Base-by-base conservation (phyloP, 1,284 basidiomycete species). In the Cutaneotrichosporon mucoides region DNA sequence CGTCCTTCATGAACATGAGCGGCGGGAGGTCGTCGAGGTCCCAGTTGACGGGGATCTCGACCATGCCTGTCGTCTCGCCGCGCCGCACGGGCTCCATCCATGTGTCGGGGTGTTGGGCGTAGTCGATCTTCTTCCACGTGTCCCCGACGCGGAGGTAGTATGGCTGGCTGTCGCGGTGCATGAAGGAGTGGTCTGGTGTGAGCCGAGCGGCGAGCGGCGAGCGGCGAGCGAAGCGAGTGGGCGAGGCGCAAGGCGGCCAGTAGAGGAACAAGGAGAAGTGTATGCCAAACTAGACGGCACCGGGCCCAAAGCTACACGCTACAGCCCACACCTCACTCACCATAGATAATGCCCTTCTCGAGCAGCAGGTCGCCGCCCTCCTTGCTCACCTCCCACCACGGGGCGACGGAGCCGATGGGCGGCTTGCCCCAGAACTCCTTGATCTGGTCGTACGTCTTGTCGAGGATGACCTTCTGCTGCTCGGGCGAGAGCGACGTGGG, bases 321-420 rank as follows among this genome's bases (percentile, higher is more conserved):
- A 24, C 24, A 24, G 24, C 24, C 24, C 24, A 24, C 24, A 24
- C 24, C 24, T 24, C 4, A 55, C 70, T 55, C 56, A 86, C 86
- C 88, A 68, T 89, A 89, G 76, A 86, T 81, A 46, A 90, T 85
- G 0, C 88, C 88, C 68, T 87, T 87, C 24, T 87, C 84, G n/a
- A 89, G 81, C 15, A 90, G 77, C 35, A 90, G 79, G n/a, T 84
- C 77, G 0, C 84, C 85, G 1, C 85, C 85, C 72, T 88, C 87
- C 60, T 83, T 84, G 76, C 84, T 86, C 1, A 84, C 85, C 72
- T 90, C 88, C 87, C 88, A 90, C 87, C 87, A 90, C 0, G 88
- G 86, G 7, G 87, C 87, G 40, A 89, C 86, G 58, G 81, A 80
- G 12, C 85, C 84, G 69, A 84, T 83, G 0, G 88, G 88, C 13